Evolutionary conservation across 495 filamentous ascomycete species (phyloP), one percentile per base, ranked within the genome.

Genomic region (Amniculicola lignicola): DNA sequence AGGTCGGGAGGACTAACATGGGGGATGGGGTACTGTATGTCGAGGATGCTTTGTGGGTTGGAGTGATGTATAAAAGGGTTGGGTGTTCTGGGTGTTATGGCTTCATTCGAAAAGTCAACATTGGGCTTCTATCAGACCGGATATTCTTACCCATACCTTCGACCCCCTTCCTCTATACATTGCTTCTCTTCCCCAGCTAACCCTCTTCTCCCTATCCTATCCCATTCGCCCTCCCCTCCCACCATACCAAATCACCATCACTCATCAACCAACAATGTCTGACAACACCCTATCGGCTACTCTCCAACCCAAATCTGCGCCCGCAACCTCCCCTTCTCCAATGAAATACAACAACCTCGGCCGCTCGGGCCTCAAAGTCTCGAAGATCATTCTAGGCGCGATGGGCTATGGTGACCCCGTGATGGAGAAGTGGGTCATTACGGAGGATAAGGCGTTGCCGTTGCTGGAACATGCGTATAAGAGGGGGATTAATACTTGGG

Each of bases 401-500:
- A 77, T 79, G 75, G 59, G 58, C 38, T 73, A 74, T 49, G 76
- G 76, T 9, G 60, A 64, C 19, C 76, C 71, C 69, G 27, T n/a
- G 11, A 19, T 29, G 15, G 51, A 24, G n/a, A 2, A 16, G 7
- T 80, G 77, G 77, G 66, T 78, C 21, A 57, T 73, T 10, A 59
- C 71, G 29, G 77, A 77, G 60, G 71, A 75, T 25, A 57, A 74
- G 52, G 59, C 70, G 1, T 40, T 71, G 4, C 62, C 70, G 9
- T 40, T 76, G 1, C 66, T 78, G 18, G 74, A 79, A 59, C 70
- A 71, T 18, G 77, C 77, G 4, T 80, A 69, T 51, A 74, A 80
- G 35, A 43, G 67, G 23, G 77, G 77, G 1, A 59, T 63, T 38
- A 63, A 63, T 33, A 59, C 54, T 16, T 63, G 60, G 60, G 55